Evolutionary conservation across 2,329 filamentous ascomycete genomes (phyloP), one percentile per base, ranked within the genome.

Genomic region (Xylariaceae sp.): DNA sequence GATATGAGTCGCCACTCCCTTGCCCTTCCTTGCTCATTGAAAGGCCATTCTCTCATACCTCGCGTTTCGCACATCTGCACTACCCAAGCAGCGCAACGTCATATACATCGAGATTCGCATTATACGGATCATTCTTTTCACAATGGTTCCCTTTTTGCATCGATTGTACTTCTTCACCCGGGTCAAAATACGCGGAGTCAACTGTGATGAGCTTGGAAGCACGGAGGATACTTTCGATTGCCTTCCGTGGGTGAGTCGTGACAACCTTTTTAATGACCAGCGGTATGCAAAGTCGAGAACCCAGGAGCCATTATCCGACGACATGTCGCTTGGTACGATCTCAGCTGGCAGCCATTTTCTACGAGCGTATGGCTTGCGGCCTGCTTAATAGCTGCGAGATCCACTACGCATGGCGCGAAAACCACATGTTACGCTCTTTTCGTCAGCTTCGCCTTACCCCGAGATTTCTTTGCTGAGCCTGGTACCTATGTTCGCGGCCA

Each of bases 231-330:
- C 33, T 10, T 36, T 36, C 33, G 33, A 51, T 28, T 42, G 22
- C 38, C 43, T 46, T 47, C 43, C 43, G 41, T n/a, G 6, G 31
- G 16, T 11, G 31, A 16, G 31, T 17, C 42, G 48, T 17, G 38
- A 46, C 42, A 19, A 31, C 28, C 10, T 42, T 42, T 46, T 34
- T 42, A 46, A 46, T 38, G 43, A 51, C 36, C 48, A 42, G 36
- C 48, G 48, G 22, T 51, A 51, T 31, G 48, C 48, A 34, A 42
- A 51, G 46, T 45, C 48, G 17, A 19, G 34, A 51, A 47, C 43
- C 10, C 10, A 10, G 10, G 33, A 36, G 33, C 33, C 33, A 10
- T 14, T 36, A 10, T 14, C 33, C 33, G 33, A n/a, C n/a, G 33
- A 36, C 33, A 14, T 14, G 10, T 14, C 33, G 33, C 33, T 14